These are phyloP conservation scores for Alternaria solani DNA, from an alignment of 2,329 filamentous ascomycete species.

Conservation along the genomic window DNA sequence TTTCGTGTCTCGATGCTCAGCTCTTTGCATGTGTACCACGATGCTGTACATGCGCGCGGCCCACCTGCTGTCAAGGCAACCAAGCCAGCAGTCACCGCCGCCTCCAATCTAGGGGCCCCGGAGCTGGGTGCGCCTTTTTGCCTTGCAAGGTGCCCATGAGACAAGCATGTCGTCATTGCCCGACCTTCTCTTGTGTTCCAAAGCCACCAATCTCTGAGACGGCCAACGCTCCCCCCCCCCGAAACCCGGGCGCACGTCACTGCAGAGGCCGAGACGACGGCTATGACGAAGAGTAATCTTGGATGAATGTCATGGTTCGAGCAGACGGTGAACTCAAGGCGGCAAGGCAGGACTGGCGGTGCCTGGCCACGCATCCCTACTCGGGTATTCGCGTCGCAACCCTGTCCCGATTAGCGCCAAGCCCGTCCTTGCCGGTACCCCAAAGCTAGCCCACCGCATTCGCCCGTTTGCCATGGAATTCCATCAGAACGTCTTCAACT, in stretches of 20 bases:
- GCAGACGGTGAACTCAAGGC: not conserved
- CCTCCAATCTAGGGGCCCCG: not conserved
- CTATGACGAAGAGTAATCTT: slow-evolving; percentile 6
- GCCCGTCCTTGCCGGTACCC: slow-evolving; percentile 1
- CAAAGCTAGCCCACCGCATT: not conserved
- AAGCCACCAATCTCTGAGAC: slow-evolving; percentile 6
- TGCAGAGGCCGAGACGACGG: not conserved
- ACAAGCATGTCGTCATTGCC: slow-evolving; percentile 23
- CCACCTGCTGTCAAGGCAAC: slow-evolving; percentile 18
- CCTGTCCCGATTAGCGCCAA: slow-evolving; percentile 2
- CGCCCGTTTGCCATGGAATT: not conserved
- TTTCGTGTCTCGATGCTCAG: slow-evolving; percentile 1
- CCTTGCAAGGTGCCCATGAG: slow-evolving; percentile 10
- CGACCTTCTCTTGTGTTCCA: not conserved
- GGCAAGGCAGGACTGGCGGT: not conserved
- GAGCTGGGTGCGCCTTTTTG: slow-evolving; percentile 3
- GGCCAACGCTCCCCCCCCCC: not conserved
- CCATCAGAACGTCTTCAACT: not conserved
- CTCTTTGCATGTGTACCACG: not conserved
- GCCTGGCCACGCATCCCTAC: slow-evolving; percentile 2
- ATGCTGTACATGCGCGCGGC: not conserved
- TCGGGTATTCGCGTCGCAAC: not conserved
- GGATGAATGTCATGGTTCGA: not conserved
- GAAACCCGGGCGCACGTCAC: not conserved
- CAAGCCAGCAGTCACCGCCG: slow-evolving; percentile 7